phyloP scores from a whole-genome alignment of 208 protist genomes.

The Acanthamoeba lenticulata region DNA sequence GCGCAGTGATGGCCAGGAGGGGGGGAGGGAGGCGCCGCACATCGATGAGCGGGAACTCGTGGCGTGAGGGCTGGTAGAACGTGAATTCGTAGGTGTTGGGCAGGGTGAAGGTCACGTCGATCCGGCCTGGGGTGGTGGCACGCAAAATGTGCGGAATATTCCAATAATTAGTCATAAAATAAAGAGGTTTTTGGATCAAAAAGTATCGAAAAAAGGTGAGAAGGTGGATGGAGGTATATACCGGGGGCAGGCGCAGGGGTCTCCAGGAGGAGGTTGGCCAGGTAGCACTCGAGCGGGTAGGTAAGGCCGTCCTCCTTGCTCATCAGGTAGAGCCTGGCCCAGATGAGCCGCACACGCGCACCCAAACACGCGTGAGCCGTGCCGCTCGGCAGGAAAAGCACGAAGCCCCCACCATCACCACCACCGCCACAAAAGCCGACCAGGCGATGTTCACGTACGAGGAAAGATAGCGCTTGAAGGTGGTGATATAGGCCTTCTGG shows the following conservation, averaged over 20 bases:
- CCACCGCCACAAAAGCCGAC: neutral
- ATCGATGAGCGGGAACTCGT: constrained; percentile 12
- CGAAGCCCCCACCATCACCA: neutral
- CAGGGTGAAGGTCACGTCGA: neutral
- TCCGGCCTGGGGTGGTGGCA: neutral
- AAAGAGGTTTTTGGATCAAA: neutral
- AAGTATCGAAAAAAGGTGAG: neutral
- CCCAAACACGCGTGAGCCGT: neutral
- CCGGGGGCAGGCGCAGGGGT: neutral
- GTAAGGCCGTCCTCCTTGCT: neutral
- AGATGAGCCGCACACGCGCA: neutral
- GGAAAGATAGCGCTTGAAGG: constrained; percentile 1
- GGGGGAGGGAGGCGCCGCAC: neutral
- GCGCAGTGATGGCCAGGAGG: too few species aligned
- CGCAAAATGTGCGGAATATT: neutral
- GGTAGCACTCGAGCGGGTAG: neutral
- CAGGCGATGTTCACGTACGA: neutral
- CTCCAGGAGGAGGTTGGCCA: constrained; percentile 11
- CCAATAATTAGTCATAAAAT: neutral
- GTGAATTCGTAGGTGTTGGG: neutral
- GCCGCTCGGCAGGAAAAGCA: neutral
- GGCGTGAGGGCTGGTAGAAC: neutral
- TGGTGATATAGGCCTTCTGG: neutral
- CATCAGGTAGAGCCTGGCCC: neutral
- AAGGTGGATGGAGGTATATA: neutral